Percentiles rank a stretch among this genome's conserved stretches.
Evolutionary conservation across 2,329 filamentous ascomycete genomes (phyloP).

Genomic region (Madurella mycetomatis): DNA sequence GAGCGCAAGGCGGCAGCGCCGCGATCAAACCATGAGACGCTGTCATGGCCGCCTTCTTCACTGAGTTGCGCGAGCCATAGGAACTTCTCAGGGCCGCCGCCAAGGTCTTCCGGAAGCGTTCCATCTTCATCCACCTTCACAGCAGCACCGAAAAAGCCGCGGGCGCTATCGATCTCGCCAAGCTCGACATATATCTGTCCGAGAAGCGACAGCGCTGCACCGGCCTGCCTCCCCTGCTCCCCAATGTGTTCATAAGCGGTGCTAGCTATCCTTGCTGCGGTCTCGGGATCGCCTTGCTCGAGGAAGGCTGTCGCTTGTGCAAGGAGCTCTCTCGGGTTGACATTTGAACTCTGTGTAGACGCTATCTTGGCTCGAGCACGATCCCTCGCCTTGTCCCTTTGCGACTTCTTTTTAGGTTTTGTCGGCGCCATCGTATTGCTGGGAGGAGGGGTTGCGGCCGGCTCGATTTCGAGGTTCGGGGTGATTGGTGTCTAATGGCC

Average conservation of each 20-base stretch:
- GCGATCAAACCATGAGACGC: conserved; percentile 62
- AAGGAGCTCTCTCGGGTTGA: conserved; percentile 29
- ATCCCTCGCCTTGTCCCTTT: conserved; percentile 21
- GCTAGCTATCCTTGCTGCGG: conserved; percentile 33
- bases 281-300: conserved; percentile 32
- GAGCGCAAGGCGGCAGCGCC: conserved; percentile 68
- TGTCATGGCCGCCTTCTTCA: conserved; percentile 62
- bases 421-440: conserved; percentile 24
- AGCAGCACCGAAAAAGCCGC: conserved; percentile 67
- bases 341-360: conserved; percentile 14
- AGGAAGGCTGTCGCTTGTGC: conserved; percentile 31
- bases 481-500: background rate
- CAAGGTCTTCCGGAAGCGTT: conserved; percentile 60
- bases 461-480: background rate
- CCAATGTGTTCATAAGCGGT: conserved; percentile 43
- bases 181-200: conserved; percentile 79
- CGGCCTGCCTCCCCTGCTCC: conserved; percentile 48
- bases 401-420: conserved; percentile 24
- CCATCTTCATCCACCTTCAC: conserved; percentile 75
- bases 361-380: conserved; percentile 20
- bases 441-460: background rate
- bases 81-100: conserved; percentile 89
- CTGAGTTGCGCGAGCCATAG: conserved; percentile 89
- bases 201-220: conserved; percentile 65
- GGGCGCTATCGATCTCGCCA: conserved; percentile 73